Evolutionary conservation across 2,329 filamentous ascomycete genomes (phyloP).

Genomic region (Camillea tinctor): DNA sequence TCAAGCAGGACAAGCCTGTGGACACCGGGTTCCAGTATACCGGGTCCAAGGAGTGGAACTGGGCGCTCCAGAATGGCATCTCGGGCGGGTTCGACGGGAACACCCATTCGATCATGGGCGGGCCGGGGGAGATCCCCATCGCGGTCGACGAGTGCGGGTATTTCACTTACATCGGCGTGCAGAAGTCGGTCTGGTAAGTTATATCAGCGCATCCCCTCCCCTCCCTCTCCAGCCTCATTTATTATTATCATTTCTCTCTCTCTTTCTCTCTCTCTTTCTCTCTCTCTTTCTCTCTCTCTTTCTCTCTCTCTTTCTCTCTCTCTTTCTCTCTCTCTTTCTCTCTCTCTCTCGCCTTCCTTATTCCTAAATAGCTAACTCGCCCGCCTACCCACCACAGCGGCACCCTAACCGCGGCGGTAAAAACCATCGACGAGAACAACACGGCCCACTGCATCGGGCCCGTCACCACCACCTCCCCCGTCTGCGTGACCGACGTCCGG

Average conservation of each 20-base stretch:
- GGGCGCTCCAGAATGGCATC: slow-evolving; percentile 5
- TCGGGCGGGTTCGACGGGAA: slow-evolving; percentile 7
- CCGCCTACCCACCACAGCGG: slow-evolving; percentile 1
- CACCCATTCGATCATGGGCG: neutral
- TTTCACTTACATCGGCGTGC: slow-evolving; percentile 11
- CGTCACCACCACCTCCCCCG: neutral
- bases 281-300: neutral
- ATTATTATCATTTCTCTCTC: too few relatives aligned
- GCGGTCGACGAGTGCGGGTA: slow-evolving; percentile 11
- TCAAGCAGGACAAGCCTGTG: slow-evolving; percentile 1
- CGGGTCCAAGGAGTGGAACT: neutral
- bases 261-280: neutral
- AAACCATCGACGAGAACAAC: neutral
- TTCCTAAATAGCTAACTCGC: neutral
- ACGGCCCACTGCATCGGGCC: neutral
- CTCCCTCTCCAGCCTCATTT: neutral
- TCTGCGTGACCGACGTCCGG: slow-evolving; percentile 5
- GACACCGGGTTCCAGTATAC: neutral
- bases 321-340: neutral
- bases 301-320: neutral
- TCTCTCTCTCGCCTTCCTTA: neutral
- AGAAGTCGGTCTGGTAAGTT: slow-evolving; percentile 7
- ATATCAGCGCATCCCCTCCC: neutral
- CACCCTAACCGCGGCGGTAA: slow-evolving; percentile 4
- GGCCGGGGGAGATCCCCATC: slow-evolving; percentile 1